Evolutionary conservation across 345 rosid genomes (phyloP), one percentile per base, ranked within the genome.

Genomic region (Erodium maritimum): DNA sequence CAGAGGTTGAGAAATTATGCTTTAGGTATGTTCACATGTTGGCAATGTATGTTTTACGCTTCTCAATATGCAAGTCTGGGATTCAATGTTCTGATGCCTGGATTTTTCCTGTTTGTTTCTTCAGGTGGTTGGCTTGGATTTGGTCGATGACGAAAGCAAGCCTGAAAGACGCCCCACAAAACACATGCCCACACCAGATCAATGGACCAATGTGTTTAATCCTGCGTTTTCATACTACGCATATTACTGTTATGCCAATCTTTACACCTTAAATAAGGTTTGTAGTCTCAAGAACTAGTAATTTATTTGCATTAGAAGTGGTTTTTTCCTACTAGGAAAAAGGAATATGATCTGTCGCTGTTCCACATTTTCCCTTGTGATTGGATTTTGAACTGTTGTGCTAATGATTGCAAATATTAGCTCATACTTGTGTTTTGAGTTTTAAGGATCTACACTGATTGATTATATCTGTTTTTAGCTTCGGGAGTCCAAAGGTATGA

Each of bases 161-260:
- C 97, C 99, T 58, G 97, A 94, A 81, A 87, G 99, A 62, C 97
- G 99, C 52, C 99, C 97, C 42, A 94, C 97, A 7, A 94, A 94
- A 71, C 99, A 94, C 80, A 94, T 94, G 99, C 97, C 99, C 53
- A 90, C 99, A 25, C 99, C 99, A n/a, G 81, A 75, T 65, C 90
- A 94, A 60, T 94, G 99, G 99, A 94, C 95, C 58, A 94, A 94
- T 52, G 90, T 78, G 19, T 94, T 85, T 75, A 94, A 94, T 70
- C 99, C 99, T 59, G 96, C 99, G 18, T 94, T 65, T 74, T 90
- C 99, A 7, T 94, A 94, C 73, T 94, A 94, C 69, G 90, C 65
- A 14, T 90, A 94, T 70, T 94, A 94, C 68, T 94, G 97, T 65
- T 94, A 94, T 54, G 96, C 97, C 57, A 94, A 94, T 72, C 87